A percentile compares a stretch with the other conserved stretches of the same genome.
phyloP scores from a whole-genome alignment of 2,329 filamentous ascomycete species.

The Pleoardoris graminearum region DNA sequence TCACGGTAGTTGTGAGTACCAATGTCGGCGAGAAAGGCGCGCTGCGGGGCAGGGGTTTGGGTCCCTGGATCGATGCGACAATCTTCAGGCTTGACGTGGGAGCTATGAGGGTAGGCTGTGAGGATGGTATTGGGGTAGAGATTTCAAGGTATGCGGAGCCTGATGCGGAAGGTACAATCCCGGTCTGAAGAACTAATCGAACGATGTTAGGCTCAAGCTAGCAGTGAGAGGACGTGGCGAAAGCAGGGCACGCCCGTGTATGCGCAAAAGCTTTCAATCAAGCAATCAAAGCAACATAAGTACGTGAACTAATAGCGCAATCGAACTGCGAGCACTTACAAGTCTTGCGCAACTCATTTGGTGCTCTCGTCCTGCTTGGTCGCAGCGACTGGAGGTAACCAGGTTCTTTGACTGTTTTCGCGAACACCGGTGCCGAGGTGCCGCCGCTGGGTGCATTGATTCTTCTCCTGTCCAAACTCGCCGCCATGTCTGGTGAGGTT shows the following conservation, averaged over 20 bases:
- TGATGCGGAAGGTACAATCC: constrained; percentile 88
- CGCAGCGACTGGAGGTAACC: constrained; percentile 50
- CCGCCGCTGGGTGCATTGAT: constrained; percentile 84
- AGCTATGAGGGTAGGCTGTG: constrained; percentile 53
- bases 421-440: constrained; percentile 75
- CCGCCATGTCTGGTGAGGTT: constrained; percentile 23
- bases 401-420: constrained; percentile 53
- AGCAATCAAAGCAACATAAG: too few relatives aligned
- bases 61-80: constrained; percentile 90
- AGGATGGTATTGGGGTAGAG: constrained; percentile 51
- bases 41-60: constrained; percentile 84
- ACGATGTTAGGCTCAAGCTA: neutral
- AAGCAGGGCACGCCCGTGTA: neutral
- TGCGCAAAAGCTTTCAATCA: neutral
- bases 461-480: constrained; percentile 71
- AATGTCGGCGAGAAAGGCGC: constrained; percentile 92
- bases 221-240: neutral
- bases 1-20: constrained; percentile 89
- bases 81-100: constrained; percentile 77
- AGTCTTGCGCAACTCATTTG: constrained; percentile 79
- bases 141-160: constrained; percentile 84
- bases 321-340: constrained; percentile 62
- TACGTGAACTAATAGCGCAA: too few relatives aligned
- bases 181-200: constrained; percentile 79
- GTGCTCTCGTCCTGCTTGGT: constrained; percentile 62